A percentile compares a stretch with the other conserved stretches of the same genome.
Conservation (phyloP, 2,329 filamentous ascomycete species). For the Juglanconis oblonga region DNA sequence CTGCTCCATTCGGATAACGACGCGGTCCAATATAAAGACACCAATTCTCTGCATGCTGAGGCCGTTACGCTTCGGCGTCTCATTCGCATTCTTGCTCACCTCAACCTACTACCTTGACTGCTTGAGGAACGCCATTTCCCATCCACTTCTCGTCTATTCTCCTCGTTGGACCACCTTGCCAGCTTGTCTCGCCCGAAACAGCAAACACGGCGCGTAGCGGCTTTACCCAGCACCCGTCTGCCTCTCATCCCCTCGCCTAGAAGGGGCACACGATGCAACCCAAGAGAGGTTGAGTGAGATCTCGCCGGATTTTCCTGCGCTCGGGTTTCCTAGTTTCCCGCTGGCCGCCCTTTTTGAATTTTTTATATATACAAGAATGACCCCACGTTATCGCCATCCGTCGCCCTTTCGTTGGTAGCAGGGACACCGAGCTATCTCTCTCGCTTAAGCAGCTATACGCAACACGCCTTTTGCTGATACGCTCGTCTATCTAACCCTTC, state of each 20-base stretch:
- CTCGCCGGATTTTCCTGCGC: not conserved
- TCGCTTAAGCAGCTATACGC: slow-evolving; percentile 21
- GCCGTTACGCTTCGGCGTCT: too few species aligned
- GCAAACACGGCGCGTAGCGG: too few species aligned
- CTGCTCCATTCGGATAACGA: not conserved
- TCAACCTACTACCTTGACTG: too few species aligned
- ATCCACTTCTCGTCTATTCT: too few species aligned
- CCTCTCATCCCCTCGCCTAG: not conserved
- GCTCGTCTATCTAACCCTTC: slow-evolving; percentile 17
- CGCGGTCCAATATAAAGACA: too few species aligned
- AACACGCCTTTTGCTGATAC: slow-evolving; percentile 15
- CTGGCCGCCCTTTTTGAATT: not conserved
- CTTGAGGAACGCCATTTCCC: too few species aligned
- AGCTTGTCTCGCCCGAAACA: too few species aligned
- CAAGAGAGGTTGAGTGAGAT: not conserved
- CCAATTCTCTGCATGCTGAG: too few species aligned
- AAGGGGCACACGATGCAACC: not conserved
- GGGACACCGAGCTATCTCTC: slow-evolving; percentile 13
- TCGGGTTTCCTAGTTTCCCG: not conserved
- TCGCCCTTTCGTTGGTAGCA: slow-evolving; percentile 2
- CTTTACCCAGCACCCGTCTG: not conserved
- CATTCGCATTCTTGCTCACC: too few species aligned
- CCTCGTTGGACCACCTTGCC: too few species aligned
- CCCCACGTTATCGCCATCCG: not conserved
- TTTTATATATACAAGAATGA: not conserved